A percentile compares a stretch with the other conserved stretches of the same genome.
These are phyloP conservation scores for Amanita rubescens DNA, from an alignment of 768 basidiomycete species.

Conservation along the genomic window DNA sequence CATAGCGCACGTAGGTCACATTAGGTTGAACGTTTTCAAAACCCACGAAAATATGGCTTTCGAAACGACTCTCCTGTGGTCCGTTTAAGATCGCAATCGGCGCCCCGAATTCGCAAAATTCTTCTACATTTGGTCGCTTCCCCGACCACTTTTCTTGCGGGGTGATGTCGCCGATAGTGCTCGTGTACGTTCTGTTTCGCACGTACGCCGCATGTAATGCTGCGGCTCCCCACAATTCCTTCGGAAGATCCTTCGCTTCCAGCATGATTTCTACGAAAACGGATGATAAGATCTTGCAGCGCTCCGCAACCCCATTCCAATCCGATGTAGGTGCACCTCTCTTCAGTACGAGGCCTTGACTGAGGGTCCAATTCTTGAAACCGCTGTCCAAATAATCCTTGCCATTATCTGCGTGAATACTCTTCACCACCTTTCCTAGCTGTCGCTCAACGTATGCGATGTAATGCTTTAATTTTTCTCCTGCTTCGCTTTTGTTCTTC, in stretches of 20 bases:
- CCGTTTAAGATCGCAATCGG: too few relatives aligned
- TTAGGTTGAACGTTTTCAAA: too few relatives aligned
- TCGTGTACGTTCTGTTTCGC: conserved; percentile 10
- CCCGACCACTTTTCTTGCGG: conserved; percentile 14
- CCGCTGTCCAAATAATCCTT: conserved; percentile 15
- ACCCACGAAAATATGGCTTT: too few relatives aligned
- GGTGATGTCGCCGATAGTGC: conserved; percentile 5
- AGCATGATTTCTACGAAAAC: conserved; percentile 20
- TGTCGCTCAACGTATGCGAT: conserved; percentile 10
- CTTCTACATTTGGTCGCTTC: conserved; percentile 17
- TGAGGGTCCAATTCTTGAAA: conserved; percentile 11
- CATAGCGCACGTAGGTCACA: too few relatives aligned
- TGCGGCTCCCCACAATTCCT: conserved; percentile 17
- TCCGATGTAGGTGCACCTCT: conserved; percentile 20
- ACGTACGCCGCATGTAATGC: conserved; percentile 16
- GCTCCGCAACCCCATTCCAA: conserved; percentile 27
- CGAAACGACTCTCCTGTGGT: too few relatives aligned
- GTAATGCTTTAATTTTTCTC: background rate
- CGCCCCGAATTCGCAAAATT: conserved; percentile 19
- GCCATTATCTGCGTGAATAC: conserved; percentile 18
- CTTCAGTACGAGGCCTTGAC: conserved; percentile 20
- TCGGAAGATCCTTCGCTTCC: conserved; percentile 9
- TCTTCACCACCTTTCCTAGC: conserved; percentile 10
- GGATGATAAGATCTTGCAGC: conserved; percentile 16
- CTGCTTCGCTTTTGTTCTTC: background rate